Base-by-base conservation (phyloP, 768 basidiomycete species). In the Tricholomella constricta region DNA sequence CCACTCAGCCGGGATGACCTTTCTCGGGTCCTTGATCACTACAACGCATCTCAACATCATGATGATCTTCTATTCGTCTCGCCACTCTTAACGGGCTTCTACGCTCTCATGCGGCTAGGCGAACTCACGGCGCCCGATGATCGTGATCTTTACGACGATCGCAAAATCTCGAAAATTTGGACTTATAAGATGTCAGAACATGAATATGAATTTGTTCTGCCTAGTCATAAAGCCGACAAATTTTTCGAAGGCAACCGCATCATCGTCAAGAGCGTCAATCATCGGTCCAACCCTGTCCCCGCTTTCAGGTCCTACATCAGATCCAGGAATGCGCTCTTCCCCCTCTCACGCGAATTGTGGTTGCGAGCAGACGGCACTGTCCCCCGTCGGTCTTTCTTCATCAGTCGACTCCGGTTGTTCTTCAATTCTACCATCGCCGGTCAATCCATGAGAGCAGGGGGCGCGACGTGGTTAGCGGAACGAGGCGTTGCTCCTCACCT, bases 371-470 rank as follows among this genome's bases (percentile, higher is more conserved):
- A 48, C 11, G 62, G 63, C 11, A n/a, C 1, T 0, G 31, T 58
- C 2, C 65, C 62, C 6, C 62, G 51, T 1, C 36, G 56, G 0
- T 38, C 48, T 2, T 67, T 53, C 29, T 64, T 67, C 45, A 62
- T 62, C 1, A 12, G n/a, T 1, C 45, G 60, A 0, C 47, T 67
- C 0, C 38, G 42, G 0, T 1, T 0, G 0, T 58, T 61, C 43
- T 62, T 58, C 27, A 37, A 43, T 1, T 34, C 17, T 0, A 26
- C 45, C 17, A 34, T 69, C 20, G 62, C 58, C 8, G 76, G 76
- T 1, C 78, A 78, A 27, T 76, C 74, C 0, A 35, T 76, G 35
- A 65, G 70, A 8, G 61, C 72, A 0, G 74, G 75, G 1, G 72
- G 74, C 1, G 71, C 74, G 0, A 77, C 74, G 0, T 54, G 36